phyloP scores from a whole-genome alignment of 176 grass and related monocot genomes.

The Cenchrus americanus region DNA sequence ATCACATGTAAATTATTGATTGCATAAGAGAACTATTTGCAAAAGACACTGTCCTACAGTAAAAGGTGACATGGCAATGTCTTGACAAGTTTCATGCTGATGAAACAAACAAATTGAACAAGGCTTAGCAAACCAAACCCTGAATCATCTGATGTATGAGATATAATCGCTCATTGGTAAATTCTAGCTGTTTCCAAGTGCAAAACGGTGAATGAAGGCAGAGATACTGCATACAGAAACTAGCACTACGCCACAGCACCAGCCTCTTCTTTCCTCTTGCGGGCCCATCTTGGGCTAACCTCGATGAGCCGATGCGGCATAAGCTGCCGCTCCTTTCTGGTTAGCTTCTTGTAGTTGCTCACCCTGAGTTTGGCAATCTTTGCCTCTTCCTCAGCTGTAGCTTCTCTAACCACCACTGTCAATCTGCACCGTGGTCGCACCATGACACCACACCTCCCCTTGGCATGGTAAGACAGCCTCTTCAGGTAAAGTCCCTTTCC shows the following conservation, averaged over 20 bases:
- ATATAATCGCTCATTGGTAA: constrained; percentile 4
- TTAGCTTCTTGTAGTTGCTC: constrained; percentile 92
- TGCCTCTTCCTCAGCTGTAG: constrained; percentile 82
- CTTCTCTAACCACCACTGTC: constrained; percentile 91
- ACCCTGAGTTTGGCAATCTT: constrained; percentile 90
- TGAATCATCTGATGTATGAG: background rate
- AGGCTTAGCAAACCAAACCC: constrained; percentile 11
- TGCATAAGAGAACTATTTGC: background rate
- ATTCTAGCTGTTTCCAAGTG: background rate
- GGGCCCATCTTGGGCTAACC: constrained; percentile 70
- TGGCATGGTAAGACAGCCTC: constrained; percentile 83
- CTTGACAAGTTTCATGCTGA: constrained; percentile 31
- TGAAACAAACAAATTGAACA: constrained; percentile 36
- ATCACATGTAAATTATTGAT: constrained; percentile 30
- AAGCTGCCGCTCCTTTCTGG: constrained; percentile 74
- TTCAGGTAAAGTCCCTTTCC: constrained; percentile 85
- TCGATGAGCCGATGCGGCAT: constrained; percentile 89
- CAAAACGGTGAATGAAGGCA: background rate
- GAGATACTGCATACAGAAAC: background rate
- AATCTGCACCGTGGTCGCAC: constrained; percentile 79
- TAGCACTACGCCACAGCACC: background rate
- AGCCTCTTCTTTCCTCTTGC: constrained; percentile 60
- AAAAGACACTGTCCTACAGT: background rate
- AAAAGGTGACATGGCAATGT: background rate
- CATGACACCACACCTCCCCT: constrained; percentile 76